Evolutionary conservation across 2,329 filamentous ascomycete genomes (phyloP).

Genomic region (Fusarium sambucinum): DNA sequence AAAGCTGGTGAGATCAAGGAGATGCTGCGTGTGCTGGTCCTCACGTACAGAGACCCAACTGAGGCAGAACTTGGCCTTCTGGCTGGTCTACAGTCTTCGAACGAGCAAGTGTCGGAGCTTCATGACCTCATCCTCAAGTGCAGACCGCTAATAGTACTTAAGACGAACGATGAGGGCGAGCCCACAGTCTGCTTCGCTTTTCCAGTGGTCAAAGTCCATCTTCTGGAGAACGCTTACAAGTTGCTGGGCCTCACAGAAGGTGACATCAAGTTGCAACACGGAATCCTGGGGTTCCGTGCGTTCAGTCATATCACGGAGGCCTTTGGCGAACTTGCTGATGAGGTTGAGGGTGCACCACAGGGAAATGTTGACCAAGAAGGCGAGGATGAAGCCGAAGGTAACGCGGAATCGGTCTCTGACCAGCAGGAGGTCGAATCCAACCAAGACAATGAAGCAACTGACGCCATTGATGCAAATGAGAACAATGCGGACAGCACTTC

Average conservation of each 20-base stretch:
- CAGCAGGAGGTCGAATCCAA: constrained; percentile 2
- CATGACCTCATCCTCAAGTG: constrained; percentile 54
- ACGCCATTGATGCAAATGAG: background rate
- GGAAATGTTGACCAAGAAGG: background rate
- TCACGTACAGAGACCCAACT: constrained; percentile 57
- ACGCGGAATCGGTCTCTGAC: constrained; percentile 30
- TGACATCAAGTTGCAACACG: constrained; percentile 58
- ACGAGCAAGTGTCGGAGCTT: constrained; percentile 52
- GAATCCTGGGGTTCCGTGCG: constrained; percentile 54
- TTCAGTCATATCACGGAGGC: constrained; percentile 54
- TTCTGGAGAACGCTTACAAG: constrained; percentile 54
- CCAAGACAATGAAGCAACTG: background rate
- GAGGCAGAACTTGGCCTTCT: constrained; percentile 55
- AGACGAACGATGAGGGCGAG: constrained; percentile 25
- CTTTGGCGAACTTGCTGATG: constrained; percentile 47
- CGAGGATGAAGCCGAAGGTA: background rate
- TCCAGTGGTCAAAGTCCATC: constrained; percentile 54
- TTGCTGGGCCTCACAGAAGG: constrained; percentile 53
- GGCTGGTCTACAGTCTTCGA: constrained; percentile 51
- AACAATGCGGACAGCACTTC: constrained; percentile 28
- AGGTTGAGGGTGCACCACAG: constrained; percentile 6
- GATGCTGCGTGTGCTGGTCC: constrained; percentile 56
- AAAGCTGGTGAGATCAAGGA: constrained; percentile 57
- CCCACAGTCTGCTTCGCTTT: constrained; percentile 25
- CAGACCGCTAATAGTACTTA: constrained; percentile 52